phyloP scores from a whole-genome alignment of 306 rosid genomes.

The Malus sieversii region DNA sequence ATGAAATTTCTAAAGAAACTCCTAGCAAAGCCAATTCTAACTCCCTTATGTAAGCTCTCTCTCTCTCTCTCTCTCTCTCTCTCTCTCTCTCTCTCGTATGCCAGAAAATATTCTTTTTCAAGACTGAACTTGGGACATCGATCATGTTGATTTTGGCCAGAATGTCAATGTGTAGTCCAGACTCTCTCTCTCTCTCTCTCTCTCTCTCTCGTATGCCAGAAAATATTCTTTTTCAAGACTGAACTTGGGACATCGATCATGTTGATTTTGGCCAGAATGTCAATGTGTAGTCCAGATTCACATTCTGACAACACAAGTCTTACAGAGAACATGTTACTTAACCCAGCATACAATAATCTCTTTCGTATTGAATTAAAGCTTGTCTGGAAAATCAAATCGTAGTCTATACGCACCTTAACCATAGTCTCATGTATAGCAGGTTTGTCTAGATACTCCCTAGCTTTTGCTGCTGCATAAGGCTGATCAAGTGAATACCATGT shows the following conservation, averaged over 20 bases:
- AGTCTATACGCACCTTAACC: slow-evolving; percentile 80
- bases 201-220: neutral
- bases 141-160: neutral
- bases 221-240: neutral
- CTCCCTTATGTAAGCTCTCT: neutral
- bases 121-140: neutral
- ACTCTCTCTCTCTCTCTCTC: neutral
- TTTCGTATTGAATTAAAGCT: neutral
- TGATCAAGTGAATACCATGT: slow-evolving; percentile 44
- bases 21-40: neutral
- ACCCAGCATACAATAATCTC: neutral
- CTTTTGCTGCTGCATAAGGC: slow-evolving; percentile 97
- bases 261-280: neutral
- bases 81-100: neutral
- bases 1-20: neutral
- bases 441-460: slow-evolving; percentile 94
- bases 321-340: neutral
- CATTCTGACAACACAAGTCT: neutral
- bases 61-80: too few relatives aligned
- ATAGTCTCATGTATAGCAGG: slow-evolving; percentile 98
- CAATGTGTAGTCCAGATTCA: neutral
- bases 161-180: neutral
- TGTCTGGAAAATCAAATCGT: neutral
- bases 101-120: neutral
- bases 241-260: neutral